phyloP scores from a whole-genome alignment of 768 basidiomycete genomes.

The Rhizopogon vulgaris region DNA sequence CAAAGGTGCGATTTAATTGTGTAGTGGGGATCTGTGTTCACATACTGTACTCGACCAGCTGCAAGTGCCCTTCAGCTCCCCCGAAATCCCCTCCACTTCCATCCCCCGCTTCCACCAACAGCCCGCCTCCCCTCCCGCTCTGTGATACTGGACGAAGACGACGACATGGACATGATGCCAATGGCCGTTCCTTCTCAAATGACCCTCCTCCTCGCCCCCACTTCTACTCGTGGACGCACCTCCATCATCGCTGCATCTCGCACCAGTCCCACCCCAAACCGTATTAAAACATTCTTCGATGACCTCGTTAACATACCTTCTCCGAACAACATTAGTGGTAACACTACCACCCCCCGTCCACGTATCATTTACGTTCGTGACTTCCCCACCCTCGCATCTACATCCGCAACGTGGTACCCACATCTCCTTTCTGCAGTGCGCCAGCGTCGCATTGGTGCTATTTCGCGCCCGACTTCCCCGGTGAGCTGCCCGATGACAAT shows the following conservation, averaged over 20 bases:
- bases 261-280: conserved; percentile 42
- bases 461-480: conserved; percentile 53
- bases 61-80: conserved; percentile 63
- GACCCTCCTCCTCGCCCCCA: conserved; percentile 38
- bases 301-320: conserved; percentile 62
- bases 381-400: conserved; percentile 66
- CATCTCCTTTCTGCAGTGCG: conserved; percentile 75
- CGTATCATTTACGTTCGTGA: conserved; percentile 84
- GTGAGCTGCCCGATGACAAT: conserved; percentile 71
- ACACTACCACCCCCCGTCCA: conserved; percentile 33
- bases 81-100: conserved; percentile 72
- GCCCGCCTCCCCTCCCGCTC: conserved; percentile 14
- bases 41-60: conserved; percentile 34
- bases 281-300: conserved; percentile 70
- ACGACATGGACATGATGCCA: conserved; percentile 44
- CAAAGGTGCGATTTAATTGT: conserved; percentile 42
- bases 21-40: not conserved
- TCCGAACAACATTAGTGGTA: conserved; percentile 22
- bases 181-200: conserved; percentile 41
- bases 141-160: conserved; percentile 33
- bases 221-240: conserved; percentile 28
- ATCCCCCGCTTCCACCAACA: conserved; percentile 22
- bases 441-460: conserved; percentile 60
- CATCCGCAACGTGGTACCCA: conserved; percentile 76
- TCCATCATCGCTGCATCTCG: conserved; percentile 32